Conservation (phyloP, 2,329 filamentous ascomycete genomes). For the Immersiporthe knoxdaviesiana region DNA sequence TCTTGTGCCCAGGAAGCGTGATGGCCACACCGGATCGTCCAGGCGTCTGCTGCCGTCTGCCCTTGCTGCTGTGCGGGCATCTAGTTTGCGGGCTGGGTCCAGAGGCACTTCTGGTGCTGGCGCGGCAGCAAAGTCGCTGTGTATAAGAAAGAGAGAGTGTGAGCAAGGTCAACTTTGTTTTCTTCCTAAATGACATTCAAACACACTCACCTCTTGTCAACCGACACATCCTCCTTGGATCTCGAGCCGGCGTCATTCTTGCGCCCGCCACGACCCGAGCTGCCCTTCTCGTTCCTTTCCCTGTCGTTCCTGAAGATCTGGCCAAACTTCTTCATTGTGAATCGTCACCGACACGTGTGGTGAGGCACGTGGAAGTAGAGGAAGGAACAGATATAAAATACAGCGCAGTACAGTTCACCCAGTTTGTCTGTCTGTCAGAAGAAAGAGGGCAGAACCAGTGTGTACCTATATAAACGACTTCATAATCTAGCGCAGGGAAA, state of each 20-base stretch:
- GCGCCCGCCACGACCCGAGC: not conserved
- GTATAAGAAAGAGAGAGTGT: not conserved
- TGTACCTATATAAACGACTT: not conserved
- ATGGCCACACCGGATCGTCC: not conserved
- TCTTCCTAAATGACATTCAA: not conserved
- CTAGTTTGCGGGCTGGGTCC: not conserved
- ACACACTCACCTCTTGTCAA: not conserved
- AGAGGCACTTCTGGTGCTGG: slow-evolving; percentile 1
- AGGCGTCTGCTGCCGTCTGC: not conserved
- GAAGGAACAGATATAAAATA: no score
- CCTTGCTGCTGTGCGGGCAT: not conserved
- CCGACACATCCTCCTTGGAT: not conserved
- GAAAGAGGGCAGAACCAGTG: not conserved
- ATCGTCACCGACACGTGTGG: not conserved
- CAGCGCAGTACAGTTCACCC: not conserved
- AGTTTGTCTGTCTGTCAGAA: no score
- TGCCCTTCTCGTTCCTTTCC: not conserved
- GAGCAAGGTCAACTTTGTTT: not conserved
- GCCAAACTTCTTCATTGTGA: slow-evolving; percentile 14
- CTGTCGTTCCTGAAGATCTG: slow-evolving; percentile 7
- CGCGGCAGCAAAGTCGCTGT: not conserved
- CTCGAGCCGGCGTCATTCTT: not conserved
- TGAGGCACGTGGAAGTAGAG: not conserved
- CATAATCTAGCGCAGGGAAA: not conserved
- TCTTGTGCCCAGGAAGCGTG: not conserved